Evolutionary conservation across 2,329 filamentous ascomycete species (phyloP).

Genomic region (Albifimbria verrucaria): DNA sequence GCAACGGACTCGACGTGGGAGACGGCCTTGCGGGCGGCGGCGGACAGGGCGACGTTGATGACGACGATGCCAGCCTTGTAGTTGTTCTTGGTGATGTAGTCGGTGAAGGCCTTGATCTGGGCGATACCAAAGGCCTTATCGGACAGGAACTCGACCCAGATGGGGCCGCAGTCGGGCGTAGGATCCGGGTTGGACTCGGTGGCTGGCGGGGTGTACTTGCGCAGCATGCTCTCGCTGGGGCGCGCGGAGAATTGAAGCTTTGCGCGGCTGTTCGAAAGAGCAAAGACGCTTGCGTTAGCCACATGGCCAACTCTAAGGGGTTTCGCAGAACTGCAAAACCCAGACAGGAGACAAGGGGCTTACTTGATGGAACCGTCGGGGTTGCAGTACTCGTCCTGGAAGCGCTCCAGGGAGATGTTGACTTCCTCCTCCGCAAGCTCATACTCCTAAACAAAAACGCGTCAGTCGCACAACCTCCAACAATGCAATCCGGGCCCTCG

Average conservation of each 20-base stretch:
- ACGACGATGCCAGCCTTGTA: slow-evolving; percentile 91
- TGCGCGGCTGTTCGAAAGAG: slow-evolving; percentile 57
- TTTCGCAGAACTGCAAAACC: background rate
- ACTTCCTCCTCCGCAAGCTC: slow-evolving; percentile 87
- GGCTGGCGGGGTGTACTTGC: slow-evolving; percentile 73
- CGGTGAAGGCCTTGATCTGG: slow-evolving; percentile 86
- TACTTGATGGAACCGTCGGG: slow-evolving; percentile 75
- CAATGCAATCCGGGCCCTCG: background rate
- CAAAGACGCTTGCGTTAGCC: too few species aligned
- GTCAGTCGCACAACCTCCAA: slow-evolving; percentile 3
- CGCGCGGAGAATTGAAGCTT: slow-evolving; percentile 86
- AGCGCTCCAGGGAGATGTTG: slow-evolving; percentile 79
- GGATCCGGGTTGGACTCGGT: slow-evolving; percentile 68
- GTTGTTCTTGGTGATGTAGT: slow-evolving; percentile 73
- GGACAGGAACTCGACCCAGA: slow-evolving; percentile 90
- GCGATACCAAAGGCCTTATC: slow-evolving; percentile 82
- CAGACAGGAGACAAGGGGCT: slow-evolving; percentile 23
- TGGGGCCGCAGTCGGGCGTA: slow-evolving; percentile 72
- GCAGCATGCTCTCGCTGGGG: slow-evolving; percentile 79
- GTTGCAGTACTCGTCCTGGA: slow-evolving; percentile 68
- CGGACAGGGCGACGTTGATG: slow-evolving; percentile 75
- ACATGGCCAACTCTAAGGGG: too few species aligned
- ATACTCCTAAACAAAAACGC: slow-evolving; percentile 67
- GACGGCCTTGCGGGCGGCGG: slow-evolving; percentile 84
- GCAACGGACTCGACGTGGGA: slow-evolving; percentile 71